Evolutionary conservation across 805 yeast genomes (phyloP).

Genomic region (Saccharomycopsis schoenii): DNA sequence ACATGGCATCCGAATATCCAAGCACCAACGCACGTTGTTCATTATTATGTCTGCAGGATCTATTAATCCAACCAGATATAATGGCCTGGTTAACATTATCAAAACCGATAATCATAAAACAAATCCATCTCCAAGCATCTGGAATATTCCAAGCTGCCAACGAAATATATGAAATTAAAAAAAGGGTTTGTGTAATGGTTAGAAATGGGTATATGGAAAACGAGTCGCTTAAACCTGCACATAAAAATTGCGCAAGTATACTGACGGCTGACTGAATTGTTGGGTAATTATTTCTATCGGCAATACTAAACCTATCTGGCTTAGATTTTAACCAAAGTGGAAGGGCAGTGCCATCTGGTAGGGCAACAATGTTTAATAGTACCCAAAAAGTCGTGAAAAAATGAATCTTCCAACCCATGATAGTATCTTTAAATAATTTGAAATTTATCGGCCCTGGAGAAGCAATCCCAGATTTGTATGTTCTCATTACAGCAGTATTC

Average conservation of each 20-base stretch:
- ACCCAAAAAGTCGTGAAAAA: constrained; percentile 42
- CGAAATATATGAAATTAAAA: constrained; percentile 40
- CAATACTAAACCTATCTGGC: constrained; percentile 29
- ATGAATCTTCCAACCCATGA: constrained; percentile 50
- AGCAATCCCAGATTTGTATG: constrained; percentile 16
- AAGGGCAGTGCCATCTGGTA: constrained; percentile 36
- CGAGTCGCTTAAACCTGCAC: constrained; percentile 43
- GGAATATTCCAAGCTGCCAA: constrained; percentile 48
- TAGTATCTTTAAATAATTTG: constrained; percentile 41
- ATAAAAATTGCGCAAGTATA: constrained; percentile 27
- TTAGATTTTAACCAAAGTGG: constrained; percentile 39
- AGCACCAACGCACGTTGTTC: neutral
- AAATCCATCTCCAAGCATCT: constrained; percentile 21
- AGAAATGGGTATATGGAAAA: constrained; percentile 37
- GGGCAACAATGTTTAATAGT: constrained; percentile 42
- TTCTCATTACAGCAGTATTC: constrained; percentile 23
- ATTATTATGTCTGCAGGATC: neutral
- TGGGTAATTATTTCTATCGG: constrained; percentile 37
- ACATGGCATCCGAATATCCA: neutral
- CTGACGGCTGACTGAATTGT: constrained; percentile 51
- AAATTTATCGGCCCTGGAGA: constrained; percentile 30
- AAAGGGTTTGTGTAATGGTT: constrained; percentile 40
- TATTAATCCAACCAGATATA: neutral
- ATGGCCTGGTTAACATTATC: neutral
- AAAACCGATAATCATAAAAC: neutral